Evolutionary conservation across 2,329 filamentous ascomycete genomes (phyloP).

Genomic region (Fusarium globosum): DNA sequence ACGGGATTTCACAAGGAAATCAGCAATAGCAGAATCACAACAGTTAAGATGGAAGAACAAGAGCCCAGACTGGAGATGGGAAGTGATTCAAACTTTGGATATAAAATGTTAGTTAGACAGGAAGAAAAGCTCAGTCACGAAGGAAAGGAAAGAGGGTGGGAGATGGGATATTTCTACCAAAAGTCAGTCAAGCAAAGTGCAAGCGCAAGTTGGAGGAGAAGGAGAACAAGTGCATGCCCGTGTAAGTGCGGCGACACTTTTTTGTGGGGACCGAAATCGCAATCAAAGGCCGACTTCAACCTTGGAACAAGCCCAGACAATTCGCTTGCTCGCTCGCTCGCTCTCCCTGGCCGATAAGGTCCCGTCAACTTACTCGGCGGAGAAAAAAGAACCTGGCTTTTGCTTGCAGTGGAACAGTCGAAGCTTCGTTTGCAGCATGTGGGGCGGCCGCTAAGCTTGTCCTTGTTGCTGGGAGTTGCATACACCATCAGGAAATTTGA

Average conservation of each 20-base stretch:
- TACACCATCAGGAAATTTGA: conserved; percentile 32
- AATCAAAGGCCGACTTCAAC: conserved; percentile 10
- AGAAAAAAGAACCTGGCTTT: conserved; percentile 13
- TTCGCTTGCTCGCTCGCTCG: background rate
- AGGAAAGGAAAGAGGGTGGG: conserved; percentile 35
- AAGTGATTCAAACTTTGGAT: conserved; percentile 11
- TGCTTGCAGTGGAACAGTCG: conserved; percentile 10
- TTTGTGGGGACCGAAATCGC: conserved; percentile 33
- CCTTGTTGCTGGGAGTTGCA: conserved; percentile 33
- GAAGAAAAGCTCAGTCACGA: conserved; percentile 4
- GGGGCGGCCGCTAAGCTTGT: conserved; percentile 31
- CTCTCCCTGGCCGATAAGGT: conserved; percentile 37
- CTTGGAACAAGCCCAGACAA: conserved; percentile 20
- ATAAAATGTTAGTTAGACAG: conserved; percentile 18
- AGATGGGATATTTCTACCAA: conserved; percentile 44
- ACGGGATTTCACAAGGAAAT: conserved; percentile 26
- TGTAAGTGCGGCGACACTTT: conserved; percentile 40
- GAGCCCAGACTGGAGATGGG: background rate
- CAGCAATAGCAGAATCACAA: conserved; percentile 18
- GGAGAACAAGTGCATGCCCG: conserved; percentile 1
- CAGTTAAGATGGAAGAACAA: conserved; percentile 14
- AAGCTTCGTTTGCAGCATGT: conserved; percentile 44
- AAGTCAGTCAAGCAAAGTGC: background rate
- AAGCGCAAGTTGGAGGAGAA: background rate
- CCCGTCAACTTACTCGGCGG: conserved; percentile 9